Base-by-base conservation (phyloP, 1,139 yeast genomes). In the Spathaspora sp. region DNA sequence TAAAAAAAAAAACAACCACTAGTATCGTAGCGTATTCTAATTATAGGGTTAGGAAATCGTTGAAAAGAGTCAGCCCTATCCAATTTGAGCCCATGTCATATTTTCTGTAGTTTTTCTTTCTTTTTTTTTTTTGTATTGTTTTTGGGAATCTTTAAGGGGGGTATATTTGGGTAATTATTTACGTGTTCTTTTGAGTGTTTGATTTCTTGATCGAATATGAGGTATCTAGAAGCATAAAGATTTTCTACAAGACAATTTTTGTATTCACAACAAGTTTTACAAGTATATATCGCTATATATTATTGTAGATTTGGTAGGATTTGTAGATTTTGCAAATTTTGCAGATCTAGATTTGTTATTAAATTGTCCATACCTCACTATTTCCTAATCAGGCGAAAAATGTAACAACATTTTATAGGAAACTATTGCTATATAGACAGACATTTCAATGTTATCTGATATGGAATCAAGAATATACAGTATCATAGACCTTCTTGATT, bases 401-500 rank as follows among this genome's bases (percentile, higher is more conserved):
- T 17, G 38, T 34, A 33, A 34, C 38, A 34, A 17, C 24, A 13
- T 17, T 8, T 17, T 17, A 15, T 17, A n/a, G n/a, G n/a, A n/a
- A n/a, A n/a, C 38, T 9, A 16, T 17, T 17, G 38, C 11, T 34
- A 16, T 16, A 33, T 15, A 33, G 13, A 15, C 15, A 33, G 9
- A 11, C 23, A 7, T 33, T n/a, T 16, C 18, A 33, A 33, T 33
- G 37, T 10, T 34, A 17, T 34, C 40, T 16, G 29, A 23, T 17
- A 43, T 46, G 44, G 46, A 46, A 27, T 23, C 39, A 15, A 41
- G 39, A 10, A 41, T 43, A 18, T 7, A 26, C 13, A 42, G 27
- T 11, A 46, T 46, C 8, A 43, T 43, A 17, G 46, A 43, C n/a
- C 36, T 31, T 15, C 31, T 43, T 20, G 43, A 39, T 40, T 39